Percentiles rank a stretch among this genome's conserved stretches.
Evolutionary conservation across 2,329 filamentous ascomycete genomes (phyloP).

Genomic region (Zymoseptoria crescenta): DNA sequence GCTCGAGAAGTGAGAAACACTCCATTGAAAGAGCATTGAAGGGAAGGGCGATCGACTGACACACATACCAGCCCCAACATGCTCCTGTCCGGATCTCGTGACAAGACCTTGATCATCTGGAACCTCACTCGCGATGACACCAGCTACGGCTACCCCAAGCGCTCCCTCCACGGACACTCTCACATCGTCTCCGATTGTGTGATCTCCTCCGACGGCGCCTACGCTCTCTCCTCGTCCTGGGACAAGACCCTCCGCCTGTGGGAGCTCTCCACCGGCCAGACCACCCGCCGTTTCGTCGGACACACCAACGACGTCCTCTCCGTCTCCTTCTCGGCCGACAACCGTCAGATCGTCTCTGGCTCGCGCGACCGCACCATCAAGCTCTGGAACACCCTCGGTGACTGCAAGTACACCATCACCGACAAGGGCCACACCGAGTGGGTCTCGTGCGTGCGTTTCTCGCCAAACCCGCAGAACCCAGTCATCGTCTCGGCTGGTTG

Average conservation of each 20-base stretch:
- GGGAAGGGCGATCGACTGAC: constrained; percentile 3
- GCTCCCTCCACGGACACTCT: constrained; percentile 96
- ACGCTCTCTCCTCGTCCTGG: constrained; percentile 97
- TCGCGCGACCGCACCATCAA: constrained; percentile 99
- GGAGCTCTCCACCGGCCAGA: constrained; percentile 95
- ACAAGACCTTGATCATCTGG: constrained; percentile 99
- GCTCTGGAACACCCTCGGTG: constrained; percentile 99
- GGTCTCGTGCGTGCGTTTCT: constrained; percentile 99
- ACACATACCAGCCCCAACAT: constrained; percentile 73
- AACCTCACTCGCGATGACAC: constrained; percentile 98
- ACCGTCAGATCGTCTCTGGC: constrained; percentile 98
- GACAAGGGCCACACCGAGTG: constrained; percentile 99
- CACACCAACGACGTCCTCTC: constrained; percentile 99
- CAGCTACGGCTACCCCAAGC: constrained; percentile 98
- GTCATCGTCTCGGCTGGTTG: constrained; percentile 97
- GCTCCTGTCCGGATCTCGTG: constrained; percentile 93
- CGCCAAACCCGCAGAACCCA: constrained; percentile 99
- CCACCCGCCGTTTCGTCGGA: constrained; percentile 96
- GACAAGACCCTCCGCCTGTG: constrained; percentile 99
- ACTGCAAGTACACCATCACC: constrained; percentile 99
- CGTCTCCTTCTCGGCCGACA: constrained; percentile 99
- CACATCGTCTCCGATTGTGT: constrained; percentile 99
- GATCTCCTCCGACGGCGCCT: constrained; percentile 98
- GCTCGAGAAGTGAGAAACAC: constrained; percentile 71
- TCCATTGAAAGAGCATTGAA: constrained; percentile 36